Evolutionary conservation across 352 stramenopile genomes (phyloP), one percentile per base, ranked within the genome.

Genomic region (Phytophthora brassicae): DNA sequence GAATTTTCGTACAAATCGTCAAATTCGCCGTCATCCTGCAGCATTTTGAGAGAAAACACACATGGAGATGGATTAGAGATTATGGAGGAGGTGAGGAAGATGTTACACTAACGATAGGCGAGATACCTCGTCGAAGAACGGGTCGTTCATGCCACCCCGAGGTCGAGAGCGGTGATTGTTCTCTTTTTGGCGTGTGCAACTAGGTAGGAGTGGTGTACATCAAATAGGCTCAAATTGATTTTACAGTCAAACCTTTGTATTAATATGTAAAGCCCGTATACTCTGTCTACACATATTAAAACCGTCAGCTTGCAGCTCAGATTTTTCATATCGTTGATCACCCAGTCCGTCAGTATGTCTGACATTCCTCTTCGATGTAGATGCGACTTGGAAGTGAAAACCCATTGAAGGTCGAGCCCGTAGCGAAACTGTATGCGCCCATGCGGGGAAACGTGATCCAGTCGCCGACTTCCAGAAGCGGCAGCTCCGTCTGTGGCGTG

Each of bases 1-100:
- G 66, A 51, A 47, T 72, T 66, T 39, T 56, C 74, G 43, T 92
- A 92, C 45, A 89, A 70, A 74, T 92, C 83, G 50, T 90, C 83
- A 47, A 92, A 92, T 56, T 87, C 83, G 14, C 74, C 81, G 56
- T 87, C 77, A 69, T 90, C 83, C 72, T 92, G 62, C 3, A 20
- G 54, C 8, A 26, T 47, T 50, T 56, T 7, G 35, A 24, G 11
- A 6, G 22, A 41, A 12, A 59, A 60, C 5, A 50, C 52, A 33
- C 19, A 55, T 49, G 49, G 26, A 23, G 9, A 28, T 60, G 17
- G 3, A 60, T 28, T 29, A 19, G 46, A 58, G 19, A 56, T 36
- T 44, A 8, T 26, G 17, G 14, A 52, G 13, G 7, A 12, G n/a
- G 20, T 8, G 14, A 0, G 8, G 5, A 46, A 16, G 4, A 14